Base-by-base conservation (phyloP, 352 stramenopile genomes). In the Phytopythium litorale region DNA sequence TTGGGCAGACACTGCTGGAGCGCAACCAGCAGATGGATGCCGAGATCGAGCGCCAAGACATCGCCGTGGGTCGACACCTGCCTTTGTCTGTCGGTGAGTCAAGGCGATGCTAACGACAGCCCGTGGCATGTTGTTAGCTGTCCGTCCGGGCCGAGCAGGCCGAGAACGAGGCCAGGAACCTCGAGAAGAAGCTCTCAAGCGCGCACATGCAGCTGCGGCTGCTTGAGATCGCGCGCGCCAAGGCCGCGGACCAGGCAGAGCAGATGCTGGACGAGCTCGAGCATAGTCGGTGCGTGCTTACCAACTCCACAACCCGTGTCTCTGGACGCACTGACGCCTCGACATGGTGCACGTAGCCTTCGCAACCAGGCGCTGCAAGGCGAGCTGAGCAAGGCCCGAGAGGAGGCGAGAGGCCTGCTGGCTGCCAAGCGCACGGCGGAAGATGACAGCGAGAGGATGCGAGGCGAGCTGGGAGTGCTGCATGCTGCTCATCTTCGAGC, bases 111-210 rank as follows among this genome's bases (percentile, higher is more conserved):
- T 35, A 15, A 51, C 55, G 21, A 37, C 7, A 28, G 9, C n/a
- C 21, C 18, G 46, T 33, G n/a, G 53, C 50, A 23, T 48, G 54
- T 37, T 21, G 4, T 18, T 40, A 79, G 73, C 56, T 84, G 2
- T 56, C 73, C 37, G 61, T 65, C n/a, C 68, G 73, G 16, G 75
- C 71, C 7, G 73, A 84, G 49, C 66, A 56, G n/a, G 75, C 75
- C 5, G 75, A 84, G 64, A 65, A 73, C 11, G 73, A 81, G 62
- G 65, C 75, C 21, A 68, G 70, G 40, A 69, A 71, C 18, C 65
- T 84, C 18, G 65, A 80, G 61, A 30, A 37, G 11, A 81, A 76
- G 38, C 60, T 84, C 42, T 63, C 58, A 21, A 52, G 55, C 6
- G 68, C 68, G n/a, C 64, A 72, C 23, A 58, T 49, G 11, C 72